Base-by-base conservation (phyloP, 768 basidiomycete genomes). In the Agaricus subrufescens region DNA sequence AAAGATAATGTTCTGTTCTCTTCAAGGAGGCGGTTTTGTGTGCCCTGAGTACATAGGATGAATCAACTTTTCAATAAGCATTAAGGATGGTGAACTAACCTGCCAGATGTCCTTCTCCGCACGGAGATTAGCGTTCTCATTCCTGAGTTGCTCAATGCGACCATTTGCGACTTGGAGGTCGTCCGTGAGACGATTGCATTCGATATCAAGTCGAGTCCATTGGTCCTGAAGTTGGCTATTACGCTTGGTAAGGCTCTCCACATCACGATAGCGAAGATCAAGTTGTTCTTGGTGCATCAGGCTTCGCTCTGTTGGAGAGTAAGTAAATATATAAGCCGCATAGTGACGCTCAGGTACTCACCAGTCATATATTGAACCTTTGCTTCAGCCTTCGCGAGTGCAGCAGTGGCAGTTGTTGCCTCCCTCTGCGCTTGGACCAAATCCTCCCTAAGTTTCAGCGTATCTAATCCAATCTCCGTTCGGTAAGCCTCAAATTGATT, bases 21-120 rank as follows among this genome's bases (percentile, higher is more conserved):
- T 47, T 93, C 87, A 3, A 87, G 81, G 12, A 98, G 77, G 27
- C 95, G 86, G 45, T 64, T 64, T 77, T 97, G 92, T 31, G 90
- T 81, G 59, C 82, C 83, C 93, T 94, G 57, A 29, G n/a, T 50
- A 26, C 44, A 40, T 46, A 29, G 44, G 31, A 27, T 42, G 14
- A 27, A 37, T 14, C 11, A 34, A 5, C 23, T 46, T 14, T 3
- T 43, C 8, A 7, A 34, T 43, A 39, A 9, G 45, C 27, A 34
- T 29, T 1, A 37, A 38, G n/a, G 34, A 29, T 7, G 3, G 14
- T 15, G 34, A 1, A 65, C 80, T 31, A 51, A 91, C 93, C 86
- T 92, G 91, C 88, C 89, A 93, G 37, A 95, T 90, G 65, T 84
- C 87, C 75, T 93, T 95, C 79, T 98, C 96, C 0, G 94, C 94